A percentile compares a stretch with the other conserved stretches of the same genome.
Evolutionary conservation across 2,329 filamentous ascomycete genomes (phyloP).

Genomic region (Pseudonectria buxi): DNA sequence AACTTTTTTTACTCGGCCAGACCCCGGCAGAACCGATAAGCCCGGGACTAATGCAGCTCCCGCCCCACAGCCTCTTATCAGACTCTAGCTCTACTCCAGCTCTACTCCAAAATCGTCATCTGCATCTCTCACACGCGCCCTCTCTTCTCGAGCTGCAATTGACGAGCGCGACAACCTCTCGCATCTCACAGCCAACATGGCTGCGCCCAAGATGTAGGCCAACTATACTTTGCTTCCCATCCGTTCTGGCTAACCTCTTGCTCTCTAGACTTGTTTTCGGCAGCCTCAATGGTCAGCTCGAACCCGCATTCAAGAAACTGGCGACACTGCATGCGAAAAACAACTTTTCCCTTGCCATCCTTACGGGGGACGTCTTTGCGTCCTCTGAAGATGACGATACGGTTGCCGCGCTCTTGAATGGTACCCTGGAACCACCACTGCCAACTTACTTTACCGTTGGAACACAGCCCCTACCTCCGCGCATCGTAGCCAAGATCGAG

Average conservation of each 20-base stretch:
- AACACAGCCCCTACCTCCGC: constrained; percentile 60
- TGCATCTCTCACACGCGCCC: constrained; percentile 5
- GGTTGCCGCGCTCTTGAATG: constrained; percentile 60
- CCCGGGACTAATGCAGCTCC: constrained; percentile 1
- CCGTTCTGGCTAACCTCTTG: constrained; percentile 5
- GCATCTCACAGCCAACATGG: constrained; percentile 29
- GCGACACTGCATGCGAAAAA: constrained; percentile 78
- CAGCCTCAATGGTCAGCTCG: constrained; percentile 71
- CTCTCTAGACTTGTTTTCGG: constrained; percentile 68
- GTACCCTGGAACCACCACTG: constrained; percentile 67
- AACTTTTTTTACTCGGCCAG: constrained; percentile 29
- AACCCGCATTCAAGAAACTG: constrained; percentile 72
- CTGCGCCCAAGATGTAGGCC: constrained; percentile 44
- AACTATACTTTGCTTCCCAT: too few relatives aligned
- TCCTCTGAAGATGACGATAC: constrained; percentile 50
- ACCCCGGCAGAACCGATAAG: constrained; percentile 32
- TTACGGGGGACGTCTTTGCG: constrained; percentile 77
- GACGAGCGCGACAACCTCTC: constrained; percentile 1
- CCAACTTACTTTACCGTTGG: constrained; percentile 90
- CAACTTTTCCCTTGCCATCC: constrained; percentile 75
- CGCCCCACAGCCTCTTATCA: constrained; percentile 30
- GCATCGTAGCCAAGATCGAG: constrained; percentile 67
- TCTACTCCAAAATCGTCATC: constrained; percentile 1
- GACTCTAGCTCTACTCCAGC: constrained; percentile 1
- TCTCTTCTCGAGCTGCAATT: constrained; percentile 4